These are phyloP conservation scores for Suillus hirtellus DNA, from an alignment of 768 basidiomycete genomes.

Conservation along the genomic window DNA sequence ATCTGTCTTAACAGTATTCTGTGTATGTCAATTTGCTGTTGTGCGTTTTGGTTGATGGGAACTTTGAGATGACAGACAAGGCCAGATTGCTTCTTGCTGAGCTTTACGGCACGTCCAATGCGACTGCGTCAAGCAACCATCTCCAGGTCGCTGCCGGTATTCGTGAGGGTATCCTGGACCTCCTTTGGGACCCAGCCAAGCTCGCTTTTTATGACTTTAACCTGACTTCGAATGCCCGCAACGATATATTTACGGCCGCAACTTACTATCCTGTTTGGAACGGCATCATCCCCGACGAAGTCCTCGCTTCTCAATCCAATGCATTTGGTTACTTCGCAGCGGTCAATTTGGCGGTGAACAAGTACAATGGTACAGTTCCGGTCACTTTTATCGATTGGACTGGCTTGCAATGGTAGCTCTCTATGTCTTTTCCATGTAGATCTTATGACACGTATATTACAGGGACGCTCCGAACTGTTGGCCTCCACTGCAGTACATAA, in stretches of 20 bases:
- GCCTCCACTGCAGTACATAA: slow-evolving; percentile 85
- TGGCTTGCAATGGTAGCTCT: slow-evolving; percentile 74
- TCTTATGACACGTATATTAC: background rate
- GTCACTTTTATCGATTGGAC: slow-evolving; percentile 69
- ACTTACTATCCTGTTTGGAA: slow-evolving; percentile 88
- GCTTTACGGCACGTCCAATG: slow-evolving; percentile 55
- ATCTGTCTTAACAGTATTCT: slow-evolving; percentile 85
- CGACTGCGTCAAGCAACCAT: slow-evolving; percentile 49
- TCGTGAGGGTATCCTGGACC: slow-evolving; percentile 75
- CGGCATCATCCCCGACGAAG: slow-evolving; percentile 75
- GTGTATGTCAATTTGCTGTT: slow-evolving; percentile 47
- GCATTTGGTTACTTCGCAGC: slow-evolving; percentile 75
- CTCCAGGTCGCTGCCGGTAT: slow-evolving; percentile 54
- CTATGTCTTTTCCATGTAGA: background rate
- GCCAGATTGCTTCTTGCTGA: slow-evolving; percentile 59
- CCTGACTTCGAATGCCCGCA: slow-evolving; percentile 63
- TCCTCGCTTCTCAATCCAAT: slow-evolving; percentile 54
- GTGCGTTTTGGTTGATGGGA: slow-evolving; percentile 6
- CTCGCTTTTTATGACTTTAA: slow-evolving; percentile 95
- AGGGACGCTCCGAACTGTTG: slow-evolving; percentile 90
- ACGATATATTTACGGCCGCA: slow-evolving; percentile 67
- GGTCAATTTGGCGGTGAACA: slow-evolving; percentile 75
- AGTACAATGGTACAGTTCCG: slow-evolving; percentile 88
- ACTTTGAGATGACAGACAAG: slow-evolving; percentile 48
- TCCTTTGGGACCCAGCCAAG: slow-evolving; percentile 80